Percentiles rank a stretch among this genome's conserved stretches.
These are phyloP conservation scores for Carex kokanica DNA, from an alignment of 176 grass and related monocot species.

Conservation along the genomic window DNA sequence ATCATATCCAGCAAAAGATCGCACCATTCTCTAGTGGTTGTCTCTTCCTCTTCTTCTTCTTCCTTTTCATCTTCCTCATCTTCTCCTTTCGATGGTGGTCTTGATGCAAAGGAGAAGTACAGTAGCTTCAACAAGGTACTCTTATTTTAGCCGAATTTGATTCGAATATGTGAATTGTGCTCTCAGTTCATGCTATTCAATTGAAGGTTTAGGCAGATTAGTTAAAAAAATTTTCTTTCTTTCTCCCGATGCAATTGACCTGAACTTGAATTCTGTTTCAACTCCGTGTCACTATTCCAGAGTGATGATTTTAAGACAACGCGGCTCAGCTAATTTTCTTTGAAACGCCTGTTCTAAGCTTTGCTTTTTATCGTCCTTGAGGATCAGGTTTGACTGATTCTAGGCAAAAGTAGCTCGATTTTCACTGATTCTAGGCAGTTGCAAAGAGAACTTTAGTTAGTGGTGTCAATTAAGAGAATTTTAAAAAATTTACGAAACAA, in stretches of 20 bases:
- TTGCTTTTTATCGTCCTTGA: not conserved
- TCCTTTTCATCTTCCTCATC: constrained; percentile 55
- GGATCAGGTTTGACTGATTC: not conserved
- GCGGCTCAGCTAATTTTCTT: not conserved
- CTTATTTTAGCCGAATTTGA: not conserved
- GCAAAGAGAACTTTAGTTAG: not conserved
- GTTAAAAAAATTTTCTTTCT: not conserved
- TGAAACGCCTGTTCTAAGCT: not conserved
- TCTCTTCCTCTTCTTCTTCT: constrained; percentile 51
- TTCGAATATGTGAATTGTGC: not conserved
- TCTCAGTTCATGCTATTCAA: not conserved
- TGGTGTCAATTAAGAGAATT: not conserved
- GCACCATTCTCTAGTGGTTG: not conserved
- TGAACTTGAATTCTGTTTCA: not conserved
- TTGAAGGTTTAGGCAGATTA: not conserved
- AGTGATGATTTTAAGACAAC: not conserved
- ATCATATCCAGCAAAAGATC: constrained; percentile 1
- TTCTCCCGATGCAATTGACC: not conserved
- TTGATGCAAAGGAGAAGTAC: constrained; percentile 40
- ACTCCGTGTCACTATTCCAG: not conserved
- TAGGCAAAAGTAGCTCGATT: not conserved
- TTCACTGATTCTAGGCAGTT: not conserved
- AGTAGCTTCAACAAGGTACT: constrained; percentile 47
- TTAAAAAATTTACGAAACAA: not conserved
- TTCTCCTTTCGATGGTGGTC: constrained; percentile 59